Evolutionary conservation across 1,284 basidiomycete genomes (phyloP).

Genomic region (Schizophyllum amplum): DNA sequence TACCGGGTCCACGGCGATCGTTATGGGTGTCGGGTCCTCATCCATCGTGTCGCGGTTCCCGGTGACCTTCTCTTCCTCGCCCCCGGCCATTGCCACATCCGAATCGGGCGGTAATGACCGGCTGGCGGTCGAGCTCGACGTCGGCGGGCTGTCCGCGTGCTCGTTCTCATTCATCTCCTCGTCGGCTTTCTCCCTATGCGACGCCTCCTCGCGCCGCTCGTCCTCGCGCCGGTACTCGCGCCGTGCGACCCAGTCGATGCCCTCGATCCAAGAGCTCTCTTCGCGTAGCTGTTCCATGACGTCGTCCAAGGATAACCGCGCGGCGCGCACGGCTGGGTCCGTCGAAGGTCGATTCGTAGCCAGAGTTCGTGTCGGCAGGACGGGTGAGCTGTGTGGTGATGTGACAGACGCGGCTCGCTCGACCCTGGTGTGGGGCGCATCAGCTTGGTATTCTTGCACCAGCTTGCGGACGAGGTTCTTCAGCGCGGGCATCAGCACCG

Average conservation of each 20-base stretch:
- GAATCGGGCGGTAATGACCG: background rate
- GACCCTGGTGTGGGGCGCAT: slow-evolving; percentile 16
- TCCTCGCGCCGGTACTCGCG: slow-evolving; percentile 30
- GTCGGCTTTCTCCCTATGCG: slow-evolving; percentile 19
- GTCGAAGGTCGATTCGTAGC: slow-evolving; percentile 22
- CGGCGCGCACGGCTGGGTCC: slow-evolving; percentile 36
- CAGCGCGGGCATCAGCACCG: slow-evolving; percentile 55
- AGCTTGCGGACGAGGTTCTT: slow-evolving; percentile 55
- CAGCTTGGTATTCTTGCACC: slow-evolving; percentile 44
- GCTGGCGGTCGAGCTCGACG: background rate
- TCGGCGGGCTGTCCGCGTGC: slow-evolving; percentile 9
- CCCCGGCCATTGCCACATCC: slow-evolving; percentile 11
- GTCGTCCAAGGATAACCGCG: slow-evolving; percentile 52
- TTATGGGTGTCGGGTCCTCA: slow-evolving; percentile 18
- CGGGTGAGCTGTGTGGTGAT: background rate
- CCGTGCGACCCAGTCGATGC: slow-evolving; percentile 53
- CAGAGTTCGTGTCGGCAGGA: slow-evolving; percentile 12
- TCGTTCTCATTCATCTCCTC: slow-evolving; percentile 22
- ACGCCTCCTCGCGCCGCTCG: slow-evolving; percentile 19
- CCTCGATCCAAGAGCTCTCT: slow-evolving; percentile 59
- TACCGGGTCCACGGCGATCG: slow-evolving; percentile 50
- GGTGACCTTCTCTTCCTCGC: slow-evolving; percentile 15
- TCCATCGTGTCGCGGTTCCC: background rate
- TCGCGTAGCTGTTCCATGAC: slow-evolving; percentile 47
- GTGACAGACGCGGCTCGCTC: slow-evolving; percentile 11